A percentile compares a stretch with the other conserved stretches of the same genome.
Conservation (phyloP, 2,329 filamentous ascomycete species). For the Diplodia mutila region DNA sequence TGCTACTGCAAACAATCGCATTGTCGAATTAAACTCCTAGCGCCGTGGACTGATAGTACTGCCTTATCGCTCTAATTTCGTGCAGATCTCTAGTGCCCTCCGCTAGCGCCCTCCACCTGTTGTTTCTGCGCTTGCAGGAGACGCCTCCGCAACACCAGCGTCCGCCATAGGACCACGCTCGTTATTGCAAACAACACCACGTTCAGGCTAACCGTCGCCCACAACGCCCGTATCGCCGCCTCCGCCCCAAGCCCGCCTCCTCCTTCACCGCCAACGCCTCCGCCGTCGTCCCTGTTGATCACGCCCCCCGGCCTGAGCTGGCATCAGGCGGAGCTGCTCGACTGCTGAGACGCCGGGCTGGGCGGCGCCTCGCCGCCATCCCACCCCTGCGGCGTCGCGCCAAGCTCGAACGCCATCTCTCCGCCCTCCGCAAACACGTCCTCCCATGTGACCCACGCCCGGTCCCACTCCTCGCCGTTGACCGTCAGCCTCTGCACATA, state of each 20-base stretch:
- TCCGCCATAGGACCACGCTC: neutral
- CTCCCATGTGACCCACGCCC: slow-evolving; percentile 67
- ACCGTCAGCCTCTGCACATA: slow-evolving; percentile 70
- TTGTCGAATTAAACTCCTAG: neutral
- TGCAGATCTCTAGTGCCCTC: neutral
- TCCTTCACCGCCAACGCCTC: neutral
- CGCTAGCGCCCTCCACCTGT: neutral
- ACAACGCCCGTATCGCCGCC: neutral
- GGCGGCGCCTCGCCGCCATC: slow-evolving; percentile 35
- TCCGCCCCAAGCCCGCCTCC: neutral
- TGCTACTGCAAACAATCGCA: neutral
- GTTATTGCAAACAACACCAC: neutral
- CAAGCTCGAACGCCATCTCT: slow-evolving; percentile 40
- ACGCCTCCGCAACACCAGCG: slow-evolving; percentile 14
- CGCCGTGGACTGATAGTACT: neutral
- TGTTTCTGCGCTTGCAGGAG: neutral
- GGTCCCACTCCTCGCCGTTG: slow-evolving; percentile 65
- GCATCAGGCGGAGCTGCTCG: slow-evolving; percentile 11
- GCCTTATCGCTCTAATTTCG: slow-evolving; percentile 6
- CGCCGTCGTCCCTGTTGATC: neutral
- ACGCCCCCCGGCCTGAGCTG: slow-evolving; percentile 19
- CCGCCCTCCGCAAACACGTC: slow-evolving; percentile 63
- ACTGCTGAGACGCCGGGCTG: slow-evolving; percentile 15
- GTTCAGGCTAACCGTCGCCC: neutral
- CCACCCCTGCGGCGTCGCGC: slow-evolving; percentile 39